Evolutionary conservation across 331 rosid species (phyloP).

Genomic region (Acacia concinna): DNA sequence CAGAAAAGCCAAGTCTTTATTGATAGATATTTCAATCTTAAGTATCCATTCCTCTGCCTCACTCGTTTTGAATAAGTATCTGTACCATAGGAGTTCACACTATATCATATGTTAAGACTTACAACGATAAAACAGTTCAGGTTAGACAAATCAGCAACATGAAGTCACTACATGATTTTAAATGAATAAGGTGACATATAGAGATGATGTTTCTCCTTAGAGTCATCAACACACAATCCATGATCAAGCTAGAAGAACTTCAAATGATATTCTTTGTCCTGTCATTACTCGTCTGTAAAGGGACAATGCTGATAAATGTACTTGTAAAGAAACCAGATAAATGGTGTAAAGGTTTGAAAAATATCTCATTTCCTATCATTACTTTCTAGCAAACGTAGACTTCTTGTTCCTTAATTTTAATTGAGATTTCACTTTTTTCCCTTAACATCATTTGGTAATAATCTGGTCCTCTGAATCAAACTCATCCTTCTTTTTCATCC

Average conservation of each 20-base stretch:
- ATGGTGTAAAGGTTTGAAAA: neutral
- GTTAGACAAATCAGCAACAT: neutral
- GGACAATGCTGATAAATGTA: neutral
- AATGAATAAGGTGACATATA: neutral
- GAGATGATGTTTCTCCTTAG: neutral
- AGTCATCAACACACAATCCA: neutral
- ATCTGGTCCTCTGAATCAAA: neutral
- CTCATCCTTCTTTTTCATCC: neutral
- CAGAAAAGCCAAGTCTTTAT: neutral
- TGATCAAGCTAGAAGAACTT: neutral
- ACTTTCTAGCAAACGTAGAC: neutral
- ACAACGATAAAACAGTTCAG: neutral
- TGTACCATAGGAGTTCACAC: neutral
- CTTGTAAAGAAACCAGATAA: neutral
- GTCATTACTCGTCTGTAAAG: neutral
- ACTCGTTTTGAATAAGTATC: neutral
- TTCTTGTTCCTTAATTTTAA: neutral
- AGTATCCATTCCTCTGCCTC: conserved; percentile 1
- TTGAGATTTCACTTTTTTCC: neutral
- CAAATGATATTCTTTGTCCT: neutral
- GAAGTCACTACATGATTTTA: neutral
- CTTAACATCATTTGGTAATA: neutral
- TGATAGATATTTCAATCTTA: neutral
- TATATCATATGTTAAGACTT: neutral
- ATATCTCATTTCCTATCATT: neutral